These are phyloP conservation scores for Epichloe hybrida DNA, from an alignment of 2,329 filamentous ascomycete genomes.

Conservation along the genomic window DNA sequence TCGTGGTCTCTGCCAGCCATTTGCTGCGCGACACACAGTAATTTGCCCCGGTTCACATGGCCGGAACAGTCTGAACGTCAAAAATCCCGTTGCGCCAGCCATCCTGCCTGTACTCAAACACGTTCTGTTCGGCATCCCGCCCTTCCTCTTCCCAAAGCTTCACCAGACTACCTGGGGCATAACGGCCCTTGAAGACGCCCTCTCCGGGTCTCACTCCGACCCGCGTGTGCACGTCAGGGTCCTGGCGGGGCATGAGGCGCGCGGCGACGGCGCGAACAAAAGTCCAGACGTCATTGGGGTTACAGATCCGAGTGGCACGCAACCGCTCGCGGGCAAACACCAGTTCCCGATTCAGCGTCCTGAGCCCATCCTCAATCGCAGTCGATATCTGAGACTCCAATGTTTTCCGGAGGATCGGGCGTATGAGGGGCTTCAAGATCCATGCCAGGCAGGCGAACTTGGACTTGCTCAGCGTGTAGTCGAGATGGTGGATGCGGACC, in stretches of 20 bases:
- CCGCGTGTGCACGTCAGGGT: conserved; percentile 63
- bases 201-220: conserved; percentile 50
- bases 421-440: conserved; percentile 71
- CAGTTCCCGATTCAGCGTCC: conserved; percentile 69
- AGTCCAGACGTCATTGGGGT: conserved; percentile 65
- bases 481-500: conserved; percentile 75
- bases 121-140: conserved; percentile 51
- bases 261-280: conserved; percentile 76
- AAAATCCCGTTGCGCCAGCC: conserved; percentile 87
- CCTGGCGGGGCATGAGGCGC: conserved; percentile 54
- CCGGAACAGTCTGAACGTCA: conserved; percentile 29
- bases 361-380: conserved; percentile 55
- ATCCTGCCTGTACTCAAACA: conserved; percentile 57
- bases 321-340: conserved; percentile 77
- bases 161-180: conserved; percentile 79
- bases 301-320: conserved; percentile 67
- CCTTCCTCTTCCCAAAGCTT: conserved; percentile 83
- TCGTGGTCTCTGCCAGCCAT: too few relatives aligned
- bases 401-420: conserved; percentile 64
- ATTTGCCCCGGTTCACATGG: background rate
- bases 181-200: conserved; percentile 66
- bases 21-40: too few relatives aligned
- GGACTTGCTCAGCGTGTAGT: conserved; percentile 62
- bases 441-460: conserved; percentile 68
- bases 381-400: conserved; percentile 67